Percentiles rank a stretch among this genome's conserved stretches.
Conservation (phyloP, 306 rosid species). For the Vachellia collinsii region DNA sequence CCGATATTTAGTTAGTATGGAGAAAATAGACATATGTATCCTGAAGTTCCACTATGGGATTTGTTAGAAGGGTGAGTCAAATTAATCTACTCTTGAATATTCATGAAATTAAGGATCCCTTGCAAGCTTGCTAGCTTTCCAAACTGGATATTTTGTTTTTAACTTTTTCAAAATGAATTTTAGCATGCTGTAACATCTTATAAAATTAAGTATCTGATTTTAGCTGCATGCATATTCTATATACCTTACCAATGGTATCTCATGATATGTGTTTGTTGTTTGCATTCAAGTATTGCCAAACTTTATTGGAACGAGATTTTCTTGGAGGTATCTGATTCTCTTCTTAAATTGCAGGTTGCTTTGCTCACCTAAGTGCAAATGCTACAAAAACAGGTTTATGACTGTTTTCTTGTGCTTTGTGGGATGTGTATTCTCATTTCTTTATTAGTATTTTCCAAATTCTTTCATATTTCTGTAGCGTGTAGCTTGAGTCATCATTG, state of each 20-base stretch:
- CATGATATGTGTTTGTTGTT: not conserved
- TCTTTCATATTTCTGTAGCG: not conserved
- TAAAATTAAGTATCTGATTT: not conserved
- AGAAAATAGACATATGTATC: not conserved
- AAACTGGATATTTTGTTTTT: not conserved
- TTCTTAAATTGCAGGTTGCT: slow-evolving; percentile 61
- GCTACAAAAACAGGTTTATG: slow-evolving; percentile 53
- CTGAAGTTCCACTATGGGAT: not conserved
- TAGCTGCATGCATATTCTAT: slow-evolving; percentile 20
- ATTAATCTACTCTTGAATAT: not conserved
- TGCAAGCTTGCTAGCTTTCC: slow-evolving; percentile 12
- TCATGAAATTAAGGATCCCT: not conserved
- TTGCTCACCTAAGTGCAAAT: slow-evolving; percentile 56
- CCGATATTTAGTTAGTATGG: not conserved
- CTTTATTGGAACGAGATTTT: not conserved
- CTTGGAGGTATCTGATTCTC: slow-evolving; percentile 23
- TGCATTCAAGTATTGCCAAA: not conserved
- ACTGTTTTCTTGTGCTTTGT: slow-evolving; percentile 20
- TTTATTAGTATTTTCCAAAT: not conserved
- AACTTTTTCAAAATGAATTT: not conserved
- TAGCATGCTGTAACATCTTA: slow-evolving; percentile 2
- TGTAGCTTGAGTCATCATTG: too few relatives aligned
- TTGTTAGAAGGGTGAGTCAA: not conserved
- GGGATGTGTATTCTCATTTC: not conserved
- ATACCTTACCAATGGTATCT: not conserved